Base-by-base conservation (phyloP, 2,329 filamentous ascomycete species). In the Myriosclerotinia curreyana region DNA sequence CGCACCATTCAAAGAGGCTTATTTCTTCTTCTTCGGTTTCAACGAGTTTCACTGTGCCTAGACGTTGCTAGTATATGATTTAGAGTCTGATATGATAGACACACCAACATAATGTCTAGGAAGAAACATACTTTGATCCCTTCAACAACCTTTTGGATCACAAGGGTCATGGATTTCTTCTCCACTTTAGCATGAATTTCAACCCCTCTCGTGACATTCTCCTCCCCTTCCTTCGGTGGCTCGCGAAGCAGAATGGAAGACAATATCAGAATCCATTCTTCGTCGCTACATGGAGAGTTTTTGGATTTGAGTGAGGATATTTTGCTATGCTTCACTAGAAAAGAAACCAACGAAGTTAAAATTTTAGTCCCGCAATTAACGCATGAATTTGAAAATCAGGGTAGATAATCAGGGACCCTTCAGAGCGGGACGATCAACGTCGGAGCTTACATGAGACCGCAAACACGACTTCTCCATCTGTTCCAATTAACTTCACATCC, bases 1-100 rank as follows among this genome's bases (percentile, higher is more conserved):
- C 82, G 65, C 87, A 89, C 90, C 90, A 93, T 64, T 89, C 85
- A 66, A 89, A 88, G 5, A 87, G 77, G 62, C 86, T 82, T 66
- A 91, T 81, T 66, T 83, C 82, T 66, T 86, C 82, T 51, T 83
- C 81, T 42, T 67, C 65, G 2, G 62, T 64, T 38, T 81, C 79
- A 64, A 83, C 80, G 68, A 92, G 77, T 5, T 79, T 77, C 66
- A 93, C 81, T 28, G 82, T 77, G 42, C 90, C 90, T n/a, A 92
- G 81, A 36, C 81, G 84, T 86, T 89, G 86, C 86, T 89, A 68
- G 42, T 34, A 20, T 20, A 53, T 55, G 12, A 58, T 71, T 71
- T 64, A 69, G 69, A 62, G 44, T 40, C 15, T 52, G 40, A 55
- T 68, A 50, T 46, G 54, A 66, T 54, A 50, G 53, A 25, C 17